A percentile compares a stretch with the other conserved stretches of the same genome.
These are phyloP conservation scores for Lindgomyces ingoldianus DNA, from an alignment of 495 filamentous ascomycete genomes.

Conservation along the genomic window DNA sequence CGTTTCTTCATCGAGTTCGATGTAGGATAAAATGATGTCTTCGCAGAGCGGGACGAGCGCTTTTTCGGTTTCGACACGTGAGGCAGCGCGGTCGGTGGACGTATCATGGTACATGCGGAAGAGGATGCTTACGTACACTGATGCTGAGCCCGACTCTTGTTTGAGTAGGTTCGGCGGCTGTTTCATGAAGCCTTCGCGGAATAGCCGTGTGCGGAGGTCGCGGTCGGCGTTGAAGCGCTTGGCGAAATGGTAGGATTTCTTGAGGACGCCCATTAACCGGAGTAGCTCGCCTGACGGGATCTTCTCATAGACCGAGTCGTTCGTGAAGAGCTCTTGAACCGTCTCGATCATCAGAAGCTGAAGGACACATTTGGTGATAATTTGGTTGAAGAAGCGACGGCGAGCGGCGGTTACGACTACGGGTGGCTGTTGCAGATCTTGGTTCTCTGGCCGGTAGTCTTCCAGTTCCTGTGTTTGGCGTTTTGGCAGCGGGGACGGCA, in stretches of 20 bases:
- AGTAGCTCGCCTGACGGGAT: conserved; percentile 88
- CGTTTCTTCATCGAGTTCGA: conserved; percentile 83
- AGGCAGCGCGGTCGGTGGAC: conserved; percentile 74
- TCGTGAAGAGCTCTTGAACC: conserved; percentile 96
- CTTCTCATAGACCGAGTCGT: conserved; percentile 89
- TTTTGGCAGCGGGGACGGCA: conserved; percentile 37
- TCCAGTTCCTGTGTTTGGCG: conserved; percentile 62
- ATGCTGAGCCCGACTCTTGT: conserved; percentile 89
- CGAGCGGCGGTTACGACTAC: conserved; percentile 88
- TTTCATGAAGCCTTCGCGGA: conserved; percentile 99
- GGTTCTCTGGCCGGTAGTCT: conserved; percentile 75
- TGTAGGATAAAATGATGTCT: conserved; percentile 84
- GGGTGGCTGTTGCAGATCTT: conserved; percentile 76
- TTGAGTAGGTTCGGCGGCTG: conserved; percentile 98
- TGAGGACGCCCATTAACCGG: conserved; percentile 87
- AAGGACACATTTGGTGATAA: conserved; percentile 97
- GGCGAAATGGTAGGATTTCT: conserved; percentile 93
- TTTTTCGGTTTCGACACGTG: conserved; percentile 76
- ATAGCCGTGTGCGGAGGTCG: conserved; percentile 88
- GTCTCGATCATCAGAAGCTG: conserved; percentile 99
- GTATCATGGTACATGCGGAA: conserved; percentile 96
- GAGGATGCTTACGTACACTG: conserved; percentile 90
- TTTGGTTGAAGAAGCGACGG: conserved; percentile 97
- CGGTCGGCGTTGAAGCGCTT: conserved; percentile 97
- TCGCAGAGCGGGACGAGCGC: conserved; percentile 92